Evolutionary conservation across 1,284 basidiomycete genomes (phyloP).

Genomic region (Malassezia cuniculi): DNA sequence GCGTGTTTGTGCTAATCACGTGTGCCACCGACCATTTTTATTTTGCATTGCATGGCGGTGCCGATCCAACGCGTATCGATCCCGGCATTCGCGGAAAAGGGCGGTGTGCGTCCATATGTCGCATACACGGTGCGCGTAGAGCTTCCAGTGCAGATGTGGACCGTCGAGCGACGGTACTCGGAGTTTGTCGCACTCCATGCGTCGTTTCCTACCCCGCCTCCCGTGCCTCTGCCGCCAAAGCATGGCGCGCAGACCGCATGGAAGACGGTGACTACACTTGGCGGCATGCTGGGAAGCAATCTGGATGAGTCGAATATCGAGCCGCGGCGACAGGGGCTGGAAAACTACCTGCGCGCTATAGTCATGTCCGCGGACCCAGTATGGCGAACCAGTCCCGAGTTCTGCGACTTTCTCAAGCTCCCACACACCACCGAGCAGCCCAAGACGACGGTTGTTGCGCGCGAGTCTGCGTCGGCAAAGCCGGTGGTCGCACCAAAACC

Average conservation of each 20-base stretch:
- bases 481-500: no score
- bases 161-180: constrained; percentile 81
- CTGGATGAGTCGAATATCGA: constrained; percentile 51
- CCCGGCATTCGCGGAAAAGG: constrained; percentile 24
- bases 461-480: neutral
- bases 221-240: constrained; percentile 66
- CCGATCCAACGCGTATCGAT: constrained; percentile 43
- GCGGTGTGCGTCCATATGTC: constrained; percentile 52
- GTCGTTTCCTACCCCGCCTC: constrained; percentile 65
- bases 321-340: constrained; percentile 62
- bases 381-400: constrained; percentile 69
- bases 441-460: neutral
- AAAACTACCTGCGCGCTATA: constrained; percentile 74
- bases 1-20: no score
- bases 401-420: constrained; percentile 72
- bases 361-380: constrained; percentile 62
- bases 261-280: constrained; percentile 27
- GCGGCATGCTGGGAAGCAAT: constrained; percentile 8
- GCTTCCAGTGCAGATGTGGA: constrained; percentile 68
- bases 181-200: constrained; percentile 77
- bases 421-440: constrained; percentile 46
- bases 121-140: constrained; percentile 64
- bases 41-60: constrained; percentile 12
- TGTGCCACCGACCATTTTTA: no score
- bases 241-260: constrained; percentile 51